Percentiles rank a stretch among this genome's conserved stretches.
These are phyloP conservation scores for Fusarium coicis DNA, from an alignment of 2,329 filamentous ascomycete genomes.

Conservation along the genomic window DNA sequence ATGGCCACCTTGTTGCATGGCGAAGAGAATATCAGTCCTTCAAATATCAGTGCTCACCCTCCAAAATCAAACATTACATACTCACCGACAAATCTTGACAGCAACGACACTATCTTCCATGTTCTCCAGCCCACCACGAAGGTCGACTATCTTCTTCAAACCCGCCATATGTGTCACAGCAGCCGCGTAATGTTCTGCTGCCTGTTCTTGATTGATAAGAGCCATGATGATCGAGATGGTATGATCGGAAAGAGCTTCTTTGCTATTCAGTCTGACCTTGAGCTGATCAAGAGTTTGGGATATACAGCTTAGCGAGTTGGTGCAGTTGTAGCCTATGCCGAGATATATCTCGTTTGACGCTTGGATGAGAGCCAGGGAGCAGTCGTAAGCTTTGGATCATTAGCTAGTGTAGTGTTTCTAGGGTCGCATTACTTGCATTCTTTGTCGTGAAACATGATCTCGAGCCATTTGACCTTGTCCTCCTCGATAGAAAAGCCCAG, in stretches of 20 bases:
- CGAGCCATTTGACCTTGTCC: constrained; percentile 3
- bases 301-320: neutral
- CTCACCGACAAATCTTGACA: neutral
- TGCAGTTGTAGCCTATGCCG: neutral
- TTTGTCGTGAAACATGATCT: constrained; percentile 7
- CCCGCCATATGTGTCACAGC: neutral
- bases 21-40: constrained; percentile 15
- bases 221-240: constrained; percentile 1
- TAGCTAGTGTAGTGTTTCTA: rapidly evolving
- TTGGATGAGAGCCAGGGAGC: neutral
- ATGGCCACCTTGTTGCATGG: neutral
- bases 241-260: neutral
- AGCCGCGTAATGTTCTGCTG: neutral
- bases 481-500: neutral
- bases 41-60: rapidly evolving
- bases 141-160: neutral
- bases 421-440: neutral
- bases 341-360: constrained; percentile 19
- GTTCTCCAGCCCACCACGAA: neutral
- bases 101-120: neutral
- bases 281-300: constrained; percentile 6
- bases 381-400: neutral
- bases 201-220: constrained; percentile 7
- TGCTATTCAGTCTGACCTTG: neutral
- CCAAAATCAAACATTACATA: neutral